phyloP scores from a whole-genome alignment of 441 rosid genomes.

The Geranium incanum region DNA sequence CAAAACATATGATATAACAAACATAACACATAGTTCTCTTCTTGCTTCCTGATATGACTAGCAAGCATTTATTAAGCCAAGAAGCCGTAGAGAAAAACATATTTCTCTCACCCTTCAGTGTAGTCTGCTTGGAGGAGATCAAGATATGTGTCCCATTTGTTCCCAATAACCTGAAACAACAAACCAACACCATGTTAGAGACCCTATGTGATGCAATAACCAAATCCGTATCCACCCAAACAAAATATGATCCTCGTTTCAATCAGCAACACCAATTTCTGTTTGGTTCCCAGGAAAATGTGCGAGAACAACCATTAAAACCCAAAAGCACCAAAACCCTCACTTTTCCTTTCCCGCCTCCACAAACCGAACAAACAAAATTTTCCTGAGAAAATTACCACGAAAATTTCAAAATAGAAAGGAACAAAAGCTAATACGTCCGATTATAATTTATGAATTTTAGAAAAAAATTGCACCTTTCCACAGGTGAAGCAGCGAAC shows the following conservation, averaged over 20 bases:
- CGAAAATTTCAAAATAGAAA: background rate
- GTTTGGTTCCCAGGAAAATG: too few relatives aligned
- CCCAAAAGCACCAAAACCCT: too few relatives aligned
- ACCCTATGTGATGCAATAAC: too few relatives aligned
- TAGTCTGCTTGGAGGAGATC: constrained; percentile 92
- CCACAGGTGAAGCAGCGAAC: constrained; percentile 95
- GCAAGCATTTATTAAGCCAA: background rate
- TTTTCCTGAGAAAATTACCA: too few relatives aligned
- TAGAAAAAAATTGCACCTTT: constrained; percentile 37
- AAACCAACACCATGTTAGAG: background rate
- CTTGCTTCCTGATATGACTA: background rate
- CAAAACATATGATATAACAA: background rate
- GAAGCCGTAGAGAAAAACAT: background rate
- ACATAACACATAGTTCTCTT: background rate
- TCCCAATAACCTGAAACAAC: constrained; percentile 64
- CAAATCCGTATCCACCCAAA: too few relatives aligned
- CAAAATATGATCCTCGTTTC: background rate
- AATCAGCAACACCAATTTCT: background rate
- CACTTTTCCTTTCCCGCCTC: too few relatives aligned
- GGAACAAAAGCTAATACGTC: background rate
- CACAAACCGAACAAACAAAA: too few relatives aligned
- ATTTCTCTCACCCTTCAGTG: constrained; percentile 62
- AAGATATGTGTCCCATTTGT: constrained; percentile 88
- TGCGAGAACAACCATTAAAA: too few relatives aligned
- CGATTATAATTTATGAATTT: background rate